These are phyloP conservation scores for Chalciporus sp. DNA, from an alignment of 1,284 basidiomycete genomes.

Conservation along the genomic window DNA sequence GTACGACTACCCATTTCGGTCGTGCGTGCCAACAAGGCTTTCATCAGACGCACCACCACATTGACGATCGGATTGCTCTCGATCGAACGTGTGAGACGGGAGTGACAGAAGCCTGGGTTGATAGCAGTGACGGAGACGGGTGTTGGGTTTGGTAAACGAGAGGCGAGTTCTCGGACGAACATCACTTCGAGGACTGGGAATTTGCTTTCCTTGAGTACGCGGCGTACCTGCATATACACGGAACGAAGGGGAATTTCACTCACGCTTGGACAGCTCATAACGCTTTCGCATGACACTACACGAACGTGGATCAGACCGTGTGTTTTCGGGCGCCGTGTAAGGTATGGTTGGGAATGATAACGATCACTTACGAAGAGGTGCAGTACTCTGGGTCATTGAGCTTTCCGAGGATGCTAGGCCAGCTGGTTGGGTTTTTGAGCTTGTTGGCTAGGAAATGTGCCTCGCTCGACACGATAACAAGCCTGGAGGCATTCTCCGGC, in stretches of 20 bases:
- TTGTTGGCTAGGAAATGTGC: conserved; percentile 18
- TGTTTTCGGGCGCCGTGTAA: not conserved
- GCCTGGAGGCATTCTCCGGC: conserved; percentile 23
- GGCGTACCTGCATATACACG: not conserved
- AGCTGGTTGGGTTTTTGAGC: conserved; percentile 11
- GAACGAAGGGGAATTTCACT: conserved; percentile 6
- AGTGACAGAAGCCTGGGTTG: conserved; percentile 39
- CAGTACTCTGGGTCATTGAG: conserved; percentile 35
- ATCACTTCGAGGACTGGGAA: conserved; percentile 32
- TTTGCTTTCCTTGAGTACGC: not conserved
- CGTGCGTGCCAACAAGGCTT: conserved; percentile 27
- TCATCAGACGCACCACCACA: not conserved
- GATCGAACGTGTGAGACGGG: conserved; percentile 23
- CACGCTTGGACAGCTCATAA: conserved; percentile 40
- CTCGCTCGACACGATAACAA: conserved; percentile 33
- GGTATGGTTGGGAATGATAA: not conserved
- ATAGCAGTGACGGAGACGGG: conserved; percentile 38
- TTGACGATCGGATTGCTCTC: conserved; percentile 12
- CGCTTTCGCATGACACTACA: conserved; percentile 26
- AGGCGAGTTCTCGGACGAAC: conserved; percentile 36
- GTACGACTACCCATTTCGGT: conserved; percentile 36
- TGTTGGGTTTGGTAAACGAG: conserved; percentile 30
- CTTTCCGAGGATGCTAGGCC: conserved; percentile 32
- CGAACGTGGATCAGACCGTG: not conserved
- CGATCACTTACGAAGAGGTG: conserved; percentile 24